Evolutionary conservation across 371 early-diverging fungal genomes (phyloP).

Genomic region (Aphelidium insulamus): DNA sequence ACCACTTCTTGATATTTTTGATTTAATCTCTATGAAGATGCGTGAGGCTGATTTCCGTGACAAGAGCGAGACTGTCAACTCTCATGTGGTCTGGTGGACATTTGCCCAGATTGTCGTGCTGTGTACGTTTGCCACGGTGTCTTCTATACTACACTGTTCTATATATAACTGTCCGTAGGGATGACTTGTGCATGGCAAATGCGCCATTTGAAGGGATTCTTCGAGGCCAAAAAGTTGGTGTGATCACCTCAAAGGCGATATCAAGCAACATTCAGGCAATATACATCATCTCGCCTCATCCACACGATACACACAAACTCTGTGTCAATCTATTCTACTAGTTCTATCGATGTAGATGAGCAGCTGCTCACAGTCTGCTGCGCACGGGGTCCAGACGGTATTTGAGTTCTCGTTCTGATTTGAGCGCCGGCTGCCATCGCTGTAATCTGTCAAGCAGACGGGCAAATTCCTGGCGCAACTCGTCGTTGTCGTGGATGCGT

Average conservation of each 20-base stretch:
- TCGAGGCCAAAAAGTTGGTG: slow-evolving; percentile 80
- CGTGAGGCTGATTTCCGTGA: slow-evolving; percentile 74
- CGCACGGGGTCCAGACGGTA: slow-evolving; percentile 57
- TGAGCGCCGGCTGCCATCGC: slow-evolving; percentile 52
- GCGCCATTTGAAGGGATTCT: slow-evolving; percentile 71
- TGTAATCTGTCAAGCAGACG: slow-evolving; percentile 34
- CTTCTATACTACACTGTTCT: neutral
- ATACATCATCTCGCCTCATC: too few species aligned
- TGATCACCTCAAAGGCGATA: too few species aligned
- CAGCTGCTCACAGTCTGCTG: slow-evolving; percentile 11
- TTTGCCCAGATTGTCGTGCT: slow-evolving; percentile 57
- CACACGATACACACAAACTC: too few species aligned
- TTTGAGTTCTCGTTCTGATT: slow-evolving; percentile 49
- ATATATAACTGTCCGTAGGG: slow-evolving; percentile 9
- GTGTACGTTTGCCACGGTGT: neutral
- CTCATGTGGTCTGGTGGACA: slow-evolving; percentile 70
- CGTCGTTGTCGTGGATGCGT: slow-evolving; percentile 22
- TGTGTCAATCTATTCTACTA: too few species aligned
- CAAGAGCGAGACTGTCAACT: slow-evolving; percentile 55
- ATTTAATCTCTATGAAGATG: slow-evolving; percentile 11
- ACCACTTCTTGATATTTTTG: neutral
- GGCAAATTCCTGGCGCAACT: slow-evolving; percentile 28
- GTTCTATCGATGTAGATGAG: too few species aligned
- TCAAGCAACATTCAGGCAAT: too few species aligned
- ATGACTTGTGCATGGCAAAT: slow-evolving; percentile 78